A percentile compares a stretch with the other conserved stretches of the same genome.
These are phyloP conservation scores for Somion occarium DNA, from an alignment of 1,284 basidiomycete species.

Conservation along the genomic window DNA sequence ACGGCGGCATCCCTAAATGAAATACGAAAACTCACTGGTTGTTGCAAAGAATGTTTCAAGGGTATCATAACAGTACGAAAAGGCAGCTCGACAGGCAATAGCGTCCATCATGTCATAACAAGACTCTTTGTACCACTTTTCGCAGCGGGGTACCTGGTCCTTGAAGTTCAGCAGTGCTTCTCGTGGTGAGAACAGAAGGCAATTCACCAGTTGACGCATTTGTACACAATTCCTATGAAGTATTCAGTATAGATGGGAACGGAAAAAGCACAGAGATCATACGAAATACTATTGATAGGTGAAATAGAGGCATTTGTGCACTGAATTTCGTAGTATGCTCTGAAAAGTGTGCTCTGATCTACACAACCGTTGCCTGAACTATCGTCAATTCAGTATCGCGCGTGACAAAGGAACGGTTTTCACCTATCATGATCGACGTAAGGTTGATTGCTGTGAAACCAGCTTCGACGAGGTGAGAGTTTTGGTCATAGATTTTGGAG, in stretches of 20 bases:
- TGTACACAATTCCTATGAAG: conserved; percentile 25
- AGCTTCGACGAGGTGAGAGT: conserved; percentile 49
- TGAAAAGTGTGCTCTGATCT: conserved; percentile 20
- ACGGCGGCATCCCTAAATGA: no score
- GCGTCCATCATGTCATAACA: conserved; percentile 31
- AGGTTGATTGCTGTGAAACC: conserved; percentile 76
- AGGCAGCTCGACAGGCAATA: conserved; percentile 35
- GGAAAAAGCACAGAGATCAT: not conserved
- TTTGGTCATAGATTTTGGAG: conserved; percentile 75
- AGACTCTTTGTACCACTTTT: conserved; percentile 22
- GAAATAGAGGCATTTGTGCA: conserved; percentile 26
- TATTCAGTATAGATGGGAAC: not conserved
- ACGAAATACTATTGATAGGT: conserved; percentile 25
- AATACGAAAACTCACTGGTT: not conserved
- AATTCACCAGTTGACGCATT: conserved; percentile 34
- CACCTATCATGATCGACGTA: conserved; percentile 77
- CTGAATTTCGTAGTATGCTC: conserved; percentile 30
- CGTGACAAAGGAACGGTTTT: conserved; percentile 21
- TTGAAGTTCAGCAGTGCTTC: no score
- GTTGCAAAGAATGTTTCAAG: conserved; percentile 11
- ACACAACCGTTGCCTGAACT: conserved; percentile 48
- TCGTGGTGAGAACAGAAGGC: no score
- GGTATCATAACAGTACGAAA: conserved; percentile 31
- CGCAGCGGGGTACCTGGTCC: conserved; percentile 25
- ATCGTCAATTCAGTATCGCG: no score